These are phyloP conservation scores for Spatholobus suberectus DNA, from an alignment of 306 rosid species.

Conservation along the genomic window DNA sequence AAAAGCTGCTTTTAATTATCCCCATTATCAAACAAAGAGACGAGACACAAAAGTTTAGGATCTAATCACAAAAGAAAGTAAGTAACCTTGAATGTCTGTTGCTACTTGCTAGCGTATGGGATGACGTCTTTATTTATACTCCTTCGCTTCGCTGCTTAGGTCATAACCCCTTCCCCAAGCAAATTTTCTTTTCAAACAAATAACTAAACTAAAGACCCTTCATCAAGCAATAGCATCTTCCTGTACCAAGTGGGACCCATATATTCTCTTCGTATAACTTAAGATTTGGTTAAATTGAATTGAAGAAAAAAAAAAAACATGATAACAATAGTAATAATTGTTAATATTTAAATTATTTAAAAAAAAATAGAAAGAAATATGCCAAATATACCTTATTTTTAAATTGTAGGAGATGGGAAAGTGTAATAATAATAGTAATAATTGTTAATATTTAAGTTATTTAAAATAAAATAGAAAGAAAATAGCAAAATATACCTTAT, in stretches of 20 bases:
- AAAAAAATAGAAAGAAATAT: too few species aligned
- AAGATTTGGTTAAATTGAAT: not conserved
- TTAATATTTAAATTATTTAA: too few species aligned
- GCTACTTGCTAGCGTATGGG: too few species aligned
- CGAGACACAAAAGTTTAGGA: too few species aligned
- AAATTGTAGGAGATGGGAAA: too few species aligned
- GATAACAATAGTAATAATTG: too few species aligned
- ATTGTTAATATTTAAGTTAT: too few species aligned
- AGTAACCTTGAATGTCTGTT: too few species aligned
- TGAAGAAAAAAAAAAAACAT: not conserved
- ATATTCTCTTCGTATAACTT: not conserved
- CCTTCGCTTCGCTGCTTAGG: not conserved
- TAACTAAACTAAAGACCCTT: slow-evolving; percentile 12
- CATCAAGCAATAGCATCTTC: not conserved
- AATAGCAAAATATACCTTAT: not conserved
- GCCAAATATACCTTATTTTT: too few species aligned
- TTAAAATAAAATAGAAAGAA: too few species aligned
- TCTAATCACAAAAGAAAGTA: too few species aligned
- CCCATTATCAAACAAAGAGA: slow-evolving; percentile 38
- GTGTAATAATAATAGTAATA: too few species aligned
- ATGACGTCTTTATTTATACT: slow-evolving; percentile 7
- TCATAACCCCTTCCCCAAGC: slow-evolving; percentile 35
- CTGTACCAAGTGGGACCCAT: not conserved
- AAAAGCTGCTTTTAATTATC: slow-evolving; percentile 3
- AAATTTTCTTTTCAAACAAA: not conserved